phyloP scores from a whole-genome alignment of 495 filamentous ascomycete genomes.

The Cercophora newfieldiana region DNA sequence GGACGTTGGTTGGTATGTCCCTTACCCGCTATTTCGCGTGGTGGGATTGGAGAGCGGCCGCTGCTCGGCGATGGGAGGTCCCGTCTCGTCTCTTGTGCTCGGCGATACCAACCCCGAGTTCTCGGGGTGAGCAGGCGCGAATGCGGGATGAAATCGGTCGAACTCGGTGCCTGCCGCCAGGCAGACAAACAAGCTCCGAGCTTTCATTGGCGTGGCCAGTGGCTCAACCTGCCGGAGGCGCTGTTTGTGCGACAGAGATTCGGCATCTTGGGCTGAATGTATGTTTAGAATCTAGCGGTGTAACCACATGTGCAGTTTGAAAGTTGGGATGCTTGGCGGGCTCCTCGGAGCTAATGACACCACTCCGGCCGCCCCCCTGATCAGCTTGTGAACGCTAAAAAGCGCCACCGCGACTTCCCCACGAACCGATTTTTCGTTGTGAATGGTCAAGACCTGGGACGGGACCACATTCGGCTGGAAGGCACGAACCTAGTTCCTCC shows the following conservation, averaged over 20 bases:
- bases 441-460: not conserved
- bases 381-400: not conserved
- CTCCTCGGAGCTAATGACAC: not conserved
- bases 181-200: not conserved
- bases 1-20: not conserved
- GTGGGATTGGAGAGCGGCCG: not conserved
- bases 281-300: not conserved
- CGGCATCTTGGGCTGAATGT: not conserved
- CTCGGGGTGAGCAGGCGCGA: not conserved
- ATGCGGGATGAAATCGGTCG: not conserved
- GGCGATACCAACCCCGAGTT: not conserved
- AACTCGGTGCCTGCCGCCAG: not conserved
- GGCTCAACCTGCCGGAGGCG: not conserved
- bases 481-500: not conserved
- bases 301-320: too few species aligned
- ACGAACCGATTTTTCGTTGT: not conserved
- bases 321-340: not conserved
- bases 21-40: too few species aligned
- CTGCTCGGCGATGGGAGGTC: too few species aligned
- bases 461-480: not conserved
- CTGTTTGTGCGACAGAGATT: not conserved
- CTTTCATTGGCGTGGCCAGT: not conserved
- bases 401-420: not conserved
- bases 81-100: too few species aligned
- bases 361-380: too few species aligned